phyloP scores from a whole-genome alignment of 2,329 filamentous ascomycete genomes.

The Trichoderma sp. region DNA sequence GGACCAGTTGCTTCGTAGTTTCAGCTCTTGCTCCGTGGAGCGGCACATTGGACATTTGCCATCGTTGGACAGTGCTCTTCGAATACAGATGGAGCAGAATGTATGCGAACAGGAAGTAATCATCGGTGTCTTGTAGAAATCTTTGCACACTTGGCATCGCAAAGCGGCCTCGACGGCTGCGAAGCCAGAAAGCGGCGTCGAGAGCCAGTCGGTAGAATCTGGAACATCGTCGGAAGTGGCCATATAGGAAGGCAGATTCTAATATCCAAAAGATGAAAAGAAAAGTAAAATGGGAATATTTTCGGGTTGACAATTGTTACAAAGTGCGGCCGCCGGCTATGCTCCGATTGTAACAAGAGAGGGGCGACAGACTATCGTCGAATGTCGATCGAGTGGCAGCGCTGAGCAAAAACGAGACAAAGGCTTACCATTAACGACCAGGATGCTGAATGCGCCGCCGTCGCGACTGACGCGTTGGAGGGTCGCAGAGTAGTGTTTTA shows the following conservation, averaged over 20 bases:
- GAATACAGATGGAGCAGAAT: conserved; percentile 95
- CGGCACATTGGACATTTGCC: conserved; percentile 89
- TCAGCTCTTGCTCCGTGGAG: conserved; percentile 77
- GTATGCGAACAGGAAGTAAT: conserved; percentile 94
- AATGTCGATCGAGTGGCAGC: not conserved
- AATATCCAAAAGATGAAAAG: conserved; percentile 13
- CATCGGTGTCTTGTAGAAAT: conserved; percentile 94
- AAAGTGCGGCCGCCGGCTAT: not conserved
- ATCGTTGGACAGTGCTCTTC: conserved; percentile 78
- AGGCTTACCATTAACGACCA: not conserved
- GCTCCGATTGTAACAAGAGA: not conserved
- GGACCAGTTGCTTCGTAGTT: conserved; percentile 81
- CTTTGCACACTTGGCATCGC: conserved; percentile 96
- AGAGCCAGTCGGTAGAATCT: conserved; percentile 85
- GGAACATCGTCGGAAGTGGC: conserved; percentile 50
- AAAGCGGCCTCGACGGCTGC: conserved; percentile 79
- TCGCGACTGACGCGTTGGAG: conserved; percentile 28
- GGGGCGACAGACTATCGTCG: not conserved
- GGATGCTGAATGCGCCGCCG: conserved; percentile 7
- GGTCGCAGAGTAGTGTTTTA: not conserved
- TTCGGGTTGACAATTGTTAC: not conserved
- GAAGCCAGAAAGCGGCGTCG: conserved; percentile 68
- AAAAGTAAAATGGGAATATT: not conserved
- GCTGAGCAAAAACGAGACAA: not conserved
- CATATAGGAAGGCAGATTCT: not conserved